Percentiles rank a stretch among this genome's conserved stretches.
phyloP scores from a whole-genome alignment of 495 filamentous ascomycete genomes.

The Parathielavia hyrcaniae region DNA sequence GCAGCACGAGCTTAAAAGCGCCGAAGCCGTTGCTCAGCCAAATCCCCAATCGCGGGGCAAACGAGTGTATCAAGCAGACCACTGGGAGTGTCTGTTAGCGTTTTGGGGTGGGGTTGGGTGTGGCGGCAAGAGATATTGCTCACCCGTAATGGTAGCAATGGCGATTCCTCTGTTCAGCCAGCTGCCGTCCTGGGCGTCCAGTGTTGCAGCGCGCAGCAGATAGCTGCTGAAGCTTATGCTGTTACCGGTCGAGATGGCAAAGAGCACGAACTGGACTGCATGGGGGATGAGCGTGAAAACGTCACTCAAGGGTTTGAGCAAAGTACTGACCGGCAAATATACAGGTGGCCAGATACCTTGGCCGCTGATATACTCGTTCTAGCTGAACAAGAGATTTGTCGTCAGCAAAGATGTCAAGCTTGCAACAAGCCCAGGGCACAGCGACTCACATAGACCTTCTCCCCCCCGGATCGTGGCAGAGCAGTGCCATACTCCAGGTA shows the following conservation, averaged over 20 bases:
- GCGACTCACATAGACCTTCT: conserved; percentile 33
- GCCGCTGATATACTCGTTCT: conserved; percentile 32
- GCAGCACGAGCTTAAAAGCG: conserved; percentile 56
- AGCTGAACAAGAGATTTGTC: conserved; percentile 13
- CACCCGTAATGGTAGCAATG: conserved; percentile 39
- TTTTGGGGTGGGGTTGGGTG: background rate
- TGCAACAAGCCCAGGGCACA: background rate
- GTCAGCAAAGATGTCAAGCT: background rate
- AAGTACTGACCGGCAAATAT: conserved; percentile 27
- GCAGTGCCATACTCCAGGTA: conserved; percentile 36
- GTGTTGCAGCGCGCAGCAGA: conserved; percentile 25
- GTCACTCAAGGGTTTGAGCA: background rate
- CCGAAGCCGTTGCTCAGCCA: conserved; percentile 56
- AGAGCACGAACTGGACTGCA: conserved; percentile 36
- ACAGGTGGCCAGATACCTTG: conserved; percentile 33
- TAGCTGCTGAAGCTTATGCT: conserved; percentile 33
- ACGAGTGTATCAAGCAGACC: conserved; percentile 53
- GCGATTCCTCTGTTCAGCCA: conserved; percentile 34
- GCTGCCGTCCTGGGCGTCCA: conserved; percentile 15
- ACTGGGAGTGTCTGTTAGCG: conserved; percentile 19
- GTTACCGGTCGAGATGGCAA: conserved; percentile 34
- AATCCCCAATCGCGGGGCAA: conserved; percentile 56
- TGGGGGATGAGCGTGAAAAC: background rate
- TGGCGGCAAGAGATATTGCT: background rate
- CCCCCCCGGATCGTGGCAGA: conserved; percentile 31